Evolutionary conservation across 139 green algal species (phyloP), one percentile per base, ranked within the genome.

Genomic region (Closterium sp.): DNA sequence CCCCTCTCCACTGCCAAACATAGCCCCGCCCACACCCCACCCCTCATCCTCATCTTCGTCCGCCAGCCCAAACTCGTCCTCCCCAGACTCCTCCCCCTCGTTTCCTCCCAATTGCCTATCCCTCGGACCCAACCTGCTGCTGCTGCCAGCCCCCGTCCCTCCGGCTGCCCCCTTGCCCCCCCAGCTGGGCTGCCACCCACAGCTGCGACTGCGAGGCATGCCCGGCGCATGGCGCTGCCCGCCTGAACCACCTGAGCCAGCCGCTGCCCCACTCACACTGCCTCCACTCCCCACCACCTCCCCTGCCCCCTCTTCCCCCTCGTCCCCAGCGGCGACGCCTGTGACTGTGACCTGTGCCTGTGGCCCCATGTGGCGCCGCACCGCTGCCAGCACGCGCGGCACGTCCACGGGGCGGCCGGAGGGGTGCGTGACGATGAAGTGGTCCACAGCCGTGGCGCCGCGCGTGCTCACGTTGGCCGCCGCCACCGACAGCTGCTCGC

Each of bases 381-480:
- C 43, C 9, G 43, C 43, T 69, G 43, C 43, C 43, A 69, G 43
- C 43, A 69, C 43, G 12, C 3, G 8, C 23, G 43, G 43, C 43
- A 69, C 43, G 43, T 69, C 43, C 43, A 69, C 43, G 8, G 43
- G 43, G 43, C 43, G 43, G 43, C 43, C 43, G 9, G 43, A 69
- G 1, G 43, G 23, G 43, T 69, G 12, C 21, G 43, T 69, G 43
- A 86, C 81, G 81, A 86, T 33, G 35, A 93, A 93, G 28, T 90
- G 23, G 35, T 93, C 90, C 32, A 93, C 84, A 7, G 85, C 90
- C 34, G 91, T 85, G 25, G 86, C 34, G 23, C 85, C 90, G 7
- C 87, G 33, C 21, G 90, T 93, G n/a, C n/a, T 64, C 23, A 93
- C 90, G 43, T 93, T 85, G 33, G 90, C 90, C 25, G 35, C n/a